Evolutionary conservation across 495 filamentous ascomycete genomes (phyloP).

Genomic region (Pyrenopolyporus hunteri): DNA sequence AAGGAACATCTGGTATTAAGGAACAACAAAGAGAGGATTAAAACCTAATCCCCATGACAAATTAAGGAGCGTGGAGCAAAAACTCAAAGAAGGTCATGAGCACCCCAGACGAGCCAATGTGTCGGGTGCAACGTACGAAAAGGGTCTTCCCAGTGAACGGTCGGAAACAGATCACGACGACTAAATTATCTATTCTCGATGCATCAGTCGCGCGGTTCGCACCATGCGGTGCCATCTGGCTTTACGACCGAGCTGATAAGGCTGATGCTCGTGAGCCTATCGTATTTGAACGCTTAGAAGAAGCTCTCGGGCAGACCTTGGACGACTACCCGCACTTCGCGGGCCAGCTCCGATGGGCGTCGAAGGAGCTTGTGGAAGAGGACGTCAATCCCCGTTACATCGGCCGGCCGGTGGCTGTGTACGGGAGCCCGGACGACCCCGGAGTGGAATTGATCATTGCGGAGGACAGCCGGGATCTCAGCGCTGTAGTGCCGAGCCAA

Average conservation of each 20-base stretch:
- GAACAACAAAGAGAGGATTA: too few species aligned
- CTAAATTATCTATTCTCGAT: constrained; percentile 49
- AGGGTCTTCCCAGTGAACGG: constrained; percentile 35
- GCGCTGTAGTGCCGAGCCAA: constrained; percentile 40
- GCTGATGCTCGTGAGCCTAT: constrained; percentile 24
- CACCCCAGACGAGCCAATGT: constrained; percentile 8
- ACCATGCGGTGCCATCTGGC: constrained; percentile 48
- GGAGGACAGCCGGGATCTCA: constrained; percentile 26
- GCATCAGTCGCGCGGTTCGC: constrained; percentile 42
- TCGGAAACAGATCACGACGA: constrained; percentile 11
- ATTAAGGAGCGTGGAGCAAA: background rate
- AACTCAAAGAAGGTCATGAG: background rate
- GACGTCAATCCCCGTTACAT: constrained; percentile 28
- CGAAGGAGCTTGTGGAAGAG: constrained; percentile 22
- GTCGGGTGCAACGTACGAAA: constrained; percentile 13
- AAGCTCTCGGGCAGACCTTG: constrained; percentile 44
- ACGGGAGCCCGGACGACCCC: constrained; percentile 35
- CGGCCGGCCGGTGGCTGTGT: constrained; percentile 33
- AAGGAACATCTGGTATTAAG: too few species aligned
- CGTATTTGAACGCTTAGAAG: constrained; percentile 40
- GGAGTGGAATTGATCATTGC: constrained; percentile 36
- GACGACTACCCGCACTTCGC: constrained; percentile 47
- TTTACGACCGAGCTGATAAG: constrained; percentile 39
- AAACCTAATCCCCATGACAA: background rate
- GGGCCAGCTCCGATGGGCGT: constrained; percentile 44